Percentiles rank a stretch among this genome's conserved stretches.
These are phyloP conservation scores for Emmonsiellopsis sp. DNA, from an alignment of 2,329 filamentous ascomycete genomes.

Conservation along the genomic window DNA sequence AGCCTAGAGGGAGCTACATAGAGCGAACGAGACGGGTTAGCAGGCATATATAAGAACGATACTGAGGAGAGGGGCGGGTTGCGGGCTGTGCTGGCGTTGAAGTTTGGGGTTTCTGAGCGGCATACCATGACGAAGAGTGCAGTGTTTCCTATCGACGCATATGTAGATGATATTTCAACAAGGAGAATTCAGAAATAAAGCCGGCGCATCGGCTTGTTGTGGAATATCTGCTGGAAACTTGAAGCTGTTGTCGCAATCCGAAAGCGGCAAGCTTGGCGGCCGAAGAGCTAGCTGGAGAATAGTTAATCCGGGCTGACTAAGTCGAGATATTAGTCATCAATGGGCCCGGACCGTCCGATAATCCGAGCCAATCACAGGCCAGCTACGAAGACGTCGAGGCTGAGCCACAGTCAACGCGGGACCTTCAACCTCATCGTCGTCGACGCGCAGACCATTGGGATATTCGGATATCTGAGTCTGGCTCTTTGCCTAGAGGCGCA, in stretches of 20 bases:
- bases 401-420: neutral
- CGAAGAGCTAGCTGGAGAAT: neutral
- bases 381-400: neutral
- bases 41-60: neutral
- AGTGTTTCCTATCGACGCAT: no score
- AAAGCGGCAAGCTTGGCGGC: no score
- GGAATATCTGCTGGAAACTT: neutral
- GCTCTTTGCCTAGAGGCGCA: neutral
- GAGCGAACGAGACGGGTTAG: neutral
- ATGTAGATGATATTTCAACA: no score
- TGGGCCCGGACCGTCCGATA: no score
- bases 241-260: neutral
- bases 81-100: neutral
- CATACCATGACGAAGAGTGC: no score
- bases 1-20: constrained; percentile 56
- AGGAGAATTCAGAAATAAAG: no score
- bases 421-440: neutral
- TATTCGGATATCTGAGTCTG: neutral
- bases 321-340: neutral
- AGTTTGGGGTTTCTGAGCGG: no score
- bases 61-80: neutral
- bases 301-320: neutral
- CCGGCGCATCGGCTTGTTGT: no score
- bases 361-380: neutral
- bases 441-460: neutral